These are phyloP conservation scores for Colletotrichum godetiae DNA, from an alignment of 2,329 filamentous ascomycete genomes.

Conservation along the genomic window DNA sequence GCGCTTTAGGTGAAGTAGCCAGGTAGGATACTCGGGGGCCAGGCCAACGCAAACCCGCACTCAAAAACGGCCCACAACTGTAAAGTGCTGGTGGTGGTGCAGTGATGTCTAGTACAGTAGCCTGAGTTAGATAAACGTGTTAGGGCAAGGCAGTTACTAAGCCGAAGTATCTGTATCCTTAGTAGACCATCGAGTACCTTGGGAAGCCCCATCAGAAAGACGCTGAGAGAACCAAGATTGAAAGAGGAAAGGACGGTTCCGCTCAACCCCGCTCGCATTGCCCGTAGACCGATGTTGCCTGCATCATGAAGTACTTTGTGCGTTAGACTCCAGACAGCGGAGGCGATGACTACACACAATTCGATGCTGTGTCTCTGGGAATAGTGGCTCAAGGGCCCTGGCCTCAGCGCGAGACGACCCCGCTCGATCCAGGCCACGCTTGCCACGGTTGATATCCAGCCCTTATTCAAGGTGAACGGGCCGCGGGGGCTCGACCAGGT, in stretches of 20 bases:
- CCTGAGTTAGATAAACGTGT: not conserved
- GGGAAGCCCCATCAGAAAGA: not conserved
- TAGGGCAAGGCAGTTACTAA: not conserved
- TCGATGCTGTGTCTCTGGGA: not conserved
- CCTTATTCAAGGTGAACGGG: not conserved
- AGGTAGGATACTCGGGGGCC: not conserved
- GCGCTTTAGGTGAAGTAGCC: not conserved
- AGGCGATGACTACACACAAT: not conserved
- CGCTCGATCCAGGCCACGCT: not conserved
- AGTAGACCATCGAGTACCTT: not conserved
- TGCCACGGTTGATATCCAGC: not conserved
- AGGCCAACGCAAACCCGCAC: conserved; percentile 20
- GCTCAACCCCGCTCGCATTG: not conserved
- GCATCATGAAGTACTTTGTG: not conserved
- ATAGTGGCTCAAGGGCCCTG: not conserved
- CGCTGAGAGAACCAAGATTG: too few relatives aligned
- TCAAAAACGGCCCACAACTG: conserved; percentile 28
- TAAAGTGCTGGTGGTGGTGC: not conserved
- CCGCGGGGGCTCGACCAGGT: not conserved
- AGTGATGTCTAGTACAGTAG: not conserved
- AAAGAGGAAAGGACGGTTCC: too few relatives aligned
- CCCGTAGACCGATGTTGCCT: not conserved
- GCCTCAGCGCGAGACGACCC: not conserved
- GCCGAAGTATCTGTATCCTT: not conserved
- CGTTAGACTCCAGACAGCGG: not conserved